Evolutionary conservation across 148 eudicot species (phyloP).

Genomic region (Silene conica): DNA sequence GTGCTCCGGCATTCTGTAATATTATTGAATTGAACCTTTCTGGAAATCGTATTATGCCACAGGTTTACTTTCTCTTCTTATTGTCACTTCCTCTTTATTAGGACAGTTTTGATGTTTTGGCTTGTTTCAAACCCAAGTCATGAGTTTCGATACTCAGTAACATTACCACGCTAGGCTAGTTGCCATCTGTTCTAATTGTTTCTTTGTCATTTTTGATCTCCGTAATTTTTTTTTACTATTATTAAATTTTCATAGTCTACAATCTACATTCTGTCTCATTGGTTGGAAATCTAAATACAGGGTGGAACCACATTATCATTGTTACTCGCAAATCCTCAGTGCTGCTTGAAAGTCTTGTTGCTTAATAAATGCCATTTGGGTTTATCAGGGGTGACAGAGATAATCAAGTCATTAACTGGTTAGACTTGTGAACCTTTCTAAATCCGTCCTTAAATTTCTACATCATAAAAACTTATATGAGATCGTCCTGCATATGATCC

Average conservation of each 20-base stretch:
- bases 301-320: slow-evolving; percentile 56
- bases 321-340: slow-evolving; percentile 48
- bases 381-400: slow-evolving; percentile 43
- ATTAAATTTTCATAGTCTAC: background rate
- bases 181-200: background rate
- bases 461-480: too few relatives aligned
- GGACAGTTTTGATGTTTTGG: background rate
- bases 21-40: slow-evolving; percentile 70
- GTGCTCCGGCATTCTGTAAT: slow-evolving; percentile 40
- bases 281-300: slow-evolving; percentile 40
- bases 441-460: background rate
- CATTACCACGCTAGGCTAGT: too few relatives aligned
- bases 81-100: background rate
- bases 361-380: slow-evolving; percentile 68
- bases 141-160: too few relatives aligned
- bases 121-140: background rate
- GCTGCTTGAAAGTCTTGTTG: slow-evolving; percentile 53
- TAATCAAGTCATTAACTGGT: slow-evolving; percentile 62
- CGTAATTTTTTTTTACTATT: background rate
- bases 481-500: too few relatives aligned
- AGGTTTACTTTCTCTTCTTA: slow-evolving; percentile 41
- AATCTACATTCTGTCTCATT: background rate
- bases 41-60: slow-evolving; percentile 62
- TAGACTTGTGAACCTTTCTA: background rate
- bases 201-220: background rate